phyloP scores from a whole-genome alignment of 495 filamentous ascomycete genomes.

The Hypoxylon perforatum region DNA sequence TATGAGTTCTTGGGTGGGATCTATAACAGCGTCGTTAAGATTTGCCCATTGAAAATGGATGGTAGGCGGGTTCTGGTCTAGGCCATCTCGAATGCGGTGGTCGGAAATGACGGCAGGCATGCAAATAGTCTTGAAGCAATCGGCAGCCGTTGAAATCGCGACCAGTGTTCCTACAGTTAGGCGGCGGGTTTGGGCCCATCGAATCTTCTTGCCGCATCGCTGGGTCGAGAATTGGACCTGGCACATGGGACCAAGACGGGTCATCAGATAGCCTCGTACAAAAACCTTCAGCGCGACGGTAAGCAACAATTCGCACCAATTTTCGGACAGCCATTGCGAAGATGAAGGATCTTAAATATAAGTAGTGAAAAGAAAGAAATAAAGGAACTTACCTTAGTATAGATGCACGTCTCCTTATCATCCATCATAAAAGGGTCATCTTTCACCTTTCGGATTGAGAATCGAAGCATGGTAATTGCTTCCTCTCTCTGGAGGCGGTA shows the following conservation, averaged over 20 bases:
- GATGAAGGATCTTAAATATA: not conserved
- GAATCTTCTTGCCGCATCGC: slow-evolving; percentile 73
- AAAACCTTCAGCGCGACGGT: slow-evolving; percentile 64
- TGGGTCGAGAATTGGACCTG: slow-evolving; percentile 77
- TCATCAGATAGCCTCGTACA: slow-evolving; percentile 70
- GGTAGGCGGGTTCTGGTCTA: slow-evolving; percentile 73
- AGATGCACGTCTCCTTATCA: slow-evolving; percentile 69
- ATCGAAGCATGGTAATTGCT: slow-evolving; percentile 66
- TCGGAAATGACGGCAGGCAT: slow-evolving; percentile 80
- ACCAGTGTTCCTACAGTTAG: slow-evolving; percentile 76
- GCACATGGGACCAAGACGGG: slow-evolving; percentile 70
- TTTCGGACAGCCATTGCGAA: too few species aligned
- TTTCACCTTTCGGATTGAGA: slow-evolving; percentile 64
- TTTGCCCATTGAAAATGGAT: slow-evolving; percentile 80
- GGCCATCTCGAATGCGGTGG: slow-evolving; percentile 65
- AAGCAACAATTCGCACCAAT: not conserved
- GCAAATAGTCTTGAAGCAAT: slow-evolving; percentile 74
- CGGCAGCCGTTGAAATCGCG: slow-evolving; percentile 71
- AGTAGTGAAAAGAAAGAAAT: not conserved
- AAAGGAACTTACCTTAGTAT: slow-evolving; percentile 71
- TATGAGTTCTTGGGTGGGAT: slow-evolving; percentile 75
- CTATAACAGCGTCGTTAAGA: slow-evolving; percentile 68
- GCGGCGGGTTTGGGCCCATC: slow-evolving; percentile 81
- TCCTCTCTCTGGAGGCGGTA: slow-evolving; percentile 77
- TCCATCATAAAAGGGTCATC: slow-evolving; percentile 63